A percentile compares a stretch with the other conserved stretches of the same genome.
Conservation (phyloP, 2,329 filamentous ascomycete species). For the Arachnomyces sp. region DNA sequence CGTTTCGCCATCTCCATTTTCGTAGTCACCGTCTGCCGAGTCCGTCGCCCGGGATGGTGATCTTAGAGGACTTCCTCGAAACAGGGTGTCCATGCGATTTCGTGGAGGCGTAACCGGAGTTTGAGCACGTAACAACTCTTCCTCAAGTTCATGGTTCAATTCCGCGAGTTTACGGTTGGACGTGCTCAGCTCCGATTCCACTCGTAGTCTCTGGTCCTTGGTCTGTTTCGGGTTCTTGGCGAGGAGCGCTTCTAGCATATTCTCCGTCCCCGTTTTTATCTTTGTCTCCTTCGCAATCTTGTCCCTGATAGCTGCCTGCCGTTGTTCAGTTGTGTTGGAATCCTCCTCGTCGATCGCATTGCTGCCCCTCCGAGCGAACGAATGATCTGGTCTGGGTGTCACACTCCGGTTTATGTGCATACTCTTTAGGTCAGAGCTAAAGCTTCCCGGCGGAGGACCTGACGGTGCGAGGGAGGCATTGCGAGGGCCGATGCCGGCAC, state of each 20-base stretch:
- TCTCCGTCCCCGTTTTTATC: slow-evolving; percentile 96
- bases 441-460: slow-evolving; percentile 71
- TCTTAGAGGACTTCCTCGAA: slow-evolving; percentile 47
- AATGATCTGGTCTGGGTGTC: slow-evolving; percentile 48
- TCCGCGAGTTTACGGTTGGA: slow-evolving; percentile 66
- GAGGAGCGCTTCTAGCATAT: slow-evolving; percentile 90
- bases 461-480: slow-evolving; percentile 63
- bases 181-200: slow-evolving; percentile 81
- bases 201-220: slow-evolving; percentile 69
- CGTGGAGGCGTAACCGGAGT: slow-evolving; percentile 42
- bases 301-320: slow-evolving; percentile 67
- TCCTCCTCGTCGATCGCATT: slow-evolving; percentile 55
- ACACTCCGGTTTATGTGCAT: slow-evolving; percentile 55
- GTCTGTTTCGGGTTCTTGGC: slow-evolving; percentile 92
- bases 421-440: slow-evolving; percentile 77
- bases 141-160: slow-evolving; percentile 50
- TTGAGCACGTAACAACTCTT: slow-evolving; percentile 52
- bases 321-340: slow-evolving; percentile 56
- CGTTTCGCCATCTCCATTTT: slow-evolving; percentile 56
- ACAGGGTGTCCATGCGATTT: slow-evolving; percentile 47
- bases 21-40: slow-evolving; percentile 31
- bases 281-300: slow-evolving; percentile 91
- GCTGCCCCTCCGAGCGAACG: slow-evolving; percentile 38
- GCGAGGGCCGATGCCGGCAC: slow-evolving; percentile 57
- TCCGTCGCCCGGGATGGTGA: slow-evolving; percentile 38